A percentile compares a stretch with the other conserved stretches of the same genome.
Evolutionary conservation across 768 basidiomycete genomes (phyloP).

Genomic region (Termitomyces sp.): DNA sequence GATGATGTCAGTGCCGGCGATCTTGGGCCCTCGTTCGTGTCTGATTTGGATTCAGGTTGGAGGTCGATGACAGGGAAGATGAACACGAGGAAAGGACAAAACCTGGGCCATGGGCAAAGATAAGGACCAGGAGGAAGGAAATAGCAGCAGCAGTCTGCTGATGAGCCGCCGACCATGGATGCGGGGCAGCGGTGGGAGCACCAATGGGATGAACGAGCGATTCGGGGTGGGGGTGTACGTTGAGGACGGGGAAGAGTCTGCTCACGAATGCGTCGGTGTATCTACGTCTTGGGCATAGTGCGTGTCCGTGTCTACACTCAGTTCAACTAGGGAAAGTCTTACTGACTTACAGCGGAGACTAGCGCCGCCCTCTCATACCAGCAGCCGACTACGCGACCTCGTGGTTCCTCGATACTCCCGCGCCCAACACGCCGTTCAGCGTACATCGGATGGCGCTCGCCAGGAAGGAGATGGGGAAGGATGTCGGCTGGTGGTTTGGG

Average conservation of each 20-base stretch:
- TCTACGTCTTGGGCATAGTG: conserved; percentile 71
- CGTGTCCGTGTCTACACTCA: no score
- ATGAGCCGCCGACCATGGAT: conserved; percentile 50
- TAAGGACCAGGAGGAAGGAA: no score
- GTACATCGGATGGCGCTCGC: conserved; percentile 96
- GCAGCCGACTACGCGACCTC: conserved; percentile 75
- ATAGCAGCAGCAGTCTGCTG: conserved; percentile 9
- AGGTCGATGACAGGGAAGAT: no score
- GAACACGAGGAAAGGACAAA: no score
- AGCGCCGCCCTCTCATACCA: conserved; percentile 67
- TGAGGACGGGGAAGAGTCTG: conserved; percentile 81
- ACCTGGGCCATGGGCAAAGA: no score
- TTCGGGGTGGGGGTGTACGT: conserved; percentile 91
- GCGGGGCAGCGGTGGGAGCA: conserved; percentile 40
- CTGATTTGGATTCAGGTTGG: no score
- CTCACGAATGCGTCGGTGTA: conserved; percentile 77
- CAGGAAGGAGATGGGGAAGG: conserved; percentile 92
- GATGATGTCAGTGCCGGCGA: no score
- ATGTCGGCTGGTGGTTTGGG: conserved; percentile 97
- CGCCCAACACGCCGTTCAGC: conserved; percentile 82
- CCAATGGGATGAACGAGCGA: conserved; percentile 78
- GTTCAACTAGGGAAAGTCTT: no score
- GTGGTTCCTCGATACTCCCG: conserved; percentile 93
- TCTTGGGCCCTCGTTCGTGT: conserved; percentile 44
- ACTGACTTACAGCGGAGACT: no score